Percentiles rank a stretch among this genome's conserved stretches.
Evolutionary conservation across 75 land plant species (phyloP).

Genomic region (Pinus tabuliformis): DNA sequence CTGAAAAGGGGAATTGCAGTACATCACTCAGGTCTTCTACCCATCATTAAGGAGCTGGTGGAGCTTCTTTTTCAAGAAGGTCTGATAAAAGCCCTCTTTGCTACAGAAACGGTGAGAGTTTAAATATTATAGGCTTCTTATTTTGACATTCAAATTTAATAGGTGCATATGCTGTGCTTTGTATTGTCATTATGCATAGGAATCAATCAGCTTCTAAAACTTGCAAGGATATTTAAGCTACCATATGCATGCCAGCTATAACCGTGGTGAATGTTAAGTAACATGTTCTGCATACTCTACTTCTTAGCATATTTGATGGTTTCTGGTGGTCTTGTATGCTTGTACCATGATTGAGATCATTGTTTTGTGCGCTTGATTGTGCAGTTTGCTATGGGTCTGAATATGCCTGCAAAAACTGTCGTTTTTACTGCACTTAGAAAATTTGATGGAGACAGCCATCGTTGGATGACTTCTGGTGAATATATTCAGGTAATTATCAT

Average conservation of each 20-base stretch:
- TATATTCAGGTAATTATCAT: slow-evolving; percentile 44
- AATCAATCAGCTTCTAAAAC: neutral
- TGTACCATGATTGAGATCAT: neutral
- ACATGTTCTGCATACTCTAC: neutral
- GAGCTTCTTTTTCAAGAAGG: slow-evolving; percentile 65
- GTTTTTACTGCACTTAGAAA: slow-evolving; percentile 59
- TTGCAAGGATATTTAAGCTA: neutral
- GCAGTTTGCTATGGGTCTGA: slow-evolving; percentile 68
- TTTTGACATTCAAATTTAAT: neutral
- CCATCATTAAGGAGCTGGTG: slow-evolving; percentile 51
- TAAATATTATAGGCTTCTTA: neutral
- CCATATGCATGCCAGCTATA: neutral
- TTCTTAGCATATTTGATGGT: neutral
- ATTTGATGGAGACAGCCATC: slow-evolving; percentile 59
- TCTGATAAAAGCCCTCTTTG: slow-evolving; percentile 59
- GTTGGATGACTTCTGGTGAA: slow-evolving; percentile 58
- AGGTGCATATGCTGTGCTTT: neutral
- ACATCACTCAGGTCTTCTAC: slow-evolving; percentile 65
- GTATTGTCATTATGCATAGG: neutral
- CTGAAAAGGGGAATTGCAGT: slow-evolving; percentile 54
- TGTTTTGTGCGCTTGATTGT: neutral
- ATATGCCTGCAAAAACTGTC: slow-evolving; percentile 68
- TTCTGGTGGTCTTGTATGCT: neutral
- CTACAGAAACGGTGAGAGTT: slow-evolving; percentile 49
- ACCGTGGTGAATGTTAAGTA: neutral